Base-by-base conservation (phyloP, 139 green algal genomes). In the Pedinophyceae sp. region DNA sequence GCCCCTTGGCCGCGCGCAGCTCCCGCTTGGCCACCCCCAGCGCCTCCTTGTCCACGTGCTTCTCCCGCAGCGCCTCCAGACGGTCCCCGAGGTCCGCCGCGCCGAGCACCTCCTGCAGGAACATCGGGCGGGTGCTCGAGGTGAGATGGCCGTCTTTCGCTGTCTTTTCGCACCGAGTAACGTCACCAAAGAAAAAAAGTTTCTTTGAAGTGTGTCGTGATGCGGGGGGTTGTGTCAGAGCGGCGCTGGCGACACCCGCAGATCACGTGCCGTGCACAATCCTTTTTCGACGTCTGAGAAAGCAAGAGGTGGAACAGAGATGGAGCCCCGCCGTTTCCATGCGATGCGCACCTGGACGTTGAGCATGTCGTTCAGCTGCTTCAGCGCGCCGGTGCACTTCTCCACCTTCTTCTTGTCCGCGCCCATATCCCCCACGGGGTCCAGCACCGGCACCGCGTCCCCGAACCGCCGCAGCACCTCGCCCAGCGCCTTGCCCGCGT, bases 361-460 rank as follows among this genome's bases (percentile, higher is more conserved):
- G 45, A 88, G 61, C 26, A 67, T 34, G 0, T 24, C 40, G 58
- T 88, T 76, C 25, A 82, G n/a, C 10, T 27, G 54, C 55, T 85
- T 73, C 34, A 71, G 38, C 50, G 34, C 34, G 7, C 13, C 13
- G 34, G 10, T 7, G 34, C 66, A 67, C 50, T 52, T 50, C 62
- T 60, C 40, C 58, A 67, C 24, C 59, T 71, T 66, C 34, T 43
- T 43, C 10, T 7, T 13, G 34, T 43, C 30, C 10, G 81, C 72
- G 43, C 70, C 63, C 72, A 89, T 75, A 64, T 93, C 82, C 13
- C 73, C 60, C 57, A 78, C 61, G 0, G 76, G 68, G 59, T 88
- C 79, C 41, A 93, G 68, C 47, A 77, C 49, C 13, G 70, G 70
- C 58, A 71, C 65, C 4, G 46, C 20, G 2, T 47, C 48, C n/a